phyloP scores from a whole-genome alignment of 164 flowering plant species.

The Sextonia rubra region DNA sequence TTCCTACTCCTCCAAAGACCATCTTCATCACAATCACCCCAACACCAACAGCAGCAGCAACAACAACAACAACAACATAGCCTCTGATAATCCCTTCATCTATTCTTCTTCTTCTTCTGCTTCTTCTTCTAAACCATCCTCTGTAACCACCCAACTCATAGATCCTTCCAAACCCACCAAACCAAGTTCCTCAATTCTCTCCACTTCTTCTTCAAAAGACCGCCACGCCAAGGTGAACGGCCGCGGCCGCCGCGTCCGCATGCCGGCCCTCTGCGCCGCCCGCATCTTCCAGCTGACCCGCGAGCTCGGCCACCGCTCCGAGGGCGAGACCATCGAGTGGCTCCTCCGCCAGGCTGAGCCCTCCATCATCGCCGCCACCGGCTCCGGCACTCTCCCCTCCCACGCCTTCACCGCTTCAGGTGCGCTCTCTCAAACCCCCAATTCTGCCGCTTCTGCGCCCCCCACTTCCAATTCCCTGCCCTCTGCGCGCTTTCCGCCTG shows the following conservation, averaged over 20 bases:
- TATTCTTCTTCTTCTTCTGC: background rate
- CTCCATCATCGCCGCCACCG: slow-evolving; percentile 53
- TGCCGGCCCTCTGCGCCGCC: slow-evolving; percentile 58
- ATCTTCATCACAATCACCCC: background rate
- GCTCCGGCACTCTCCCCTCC: slow-evolving; percentile 36
- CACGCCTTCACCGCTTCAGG: slow-evolving; percentile 17
- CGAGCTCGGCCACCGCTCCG: slow-evolving; percentile 61
- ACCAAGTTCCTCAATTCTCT: slow-evolving; percentile 2
- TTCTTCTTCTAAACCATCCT: background rate
- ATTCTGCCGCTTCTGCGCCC: slow-evolving; percentile 13
- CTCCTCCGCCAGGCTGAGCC: slow-evolving; percentile 60
- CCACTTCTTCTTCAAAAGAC: slow-evolving; percentile 21
- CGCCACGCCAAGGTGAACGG: slow-evolving; percentile 61
- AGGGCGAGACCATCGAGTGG: slow-evolving; percentile 71
- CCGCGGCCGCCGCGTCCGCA: slow-evolving; percentile 51
- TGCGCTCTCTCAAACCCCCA: slow-evolving; percentile 3
- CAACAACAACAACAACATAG: background rate
- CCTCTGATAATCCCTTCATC: background rate
- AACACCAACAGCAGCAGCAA: no score
- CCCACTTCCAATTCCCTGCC: background rate
- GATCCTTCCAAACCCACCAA: slow-evolving; percentile 7
- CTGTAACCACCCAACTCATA: background rate
- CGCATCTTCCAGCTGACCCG: slow-evolving; percentile 62
- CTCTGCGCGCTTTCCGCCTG: background rate
- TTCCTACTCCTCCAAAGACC: background rate